Evolutionary conservation across 2,329 filamentous ascomycete species (phyloP), one percentile per base, ranked within the genome.

Genomic region (Pseudogymnoascus sp.): DNA sequence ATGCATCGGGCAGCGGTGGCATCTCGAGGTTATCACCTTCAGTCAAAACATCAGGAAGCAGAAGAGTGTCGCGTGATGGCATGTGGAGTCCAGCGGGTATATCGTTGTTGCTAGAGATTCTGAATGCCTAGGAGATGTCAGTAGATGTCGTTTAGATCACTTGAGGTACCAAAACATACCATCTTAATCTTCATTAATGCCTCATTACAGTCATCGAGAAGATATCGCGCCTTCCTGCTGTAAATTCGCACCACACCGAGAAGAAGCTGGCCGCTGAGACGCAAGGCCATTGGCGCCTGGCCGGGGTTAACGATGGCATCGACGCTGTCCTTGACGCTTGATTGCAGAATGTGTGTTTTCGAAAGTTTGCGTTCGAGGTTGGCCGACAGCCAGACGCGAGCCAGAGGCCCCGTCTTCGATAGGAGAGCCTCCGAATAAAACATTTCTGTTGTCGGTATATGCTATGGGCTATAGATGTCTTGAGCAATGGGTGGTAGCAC

Each of bases 331-430:
- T 93, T 89, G 70, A 99, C 89, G 78, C 96, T 96, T 65, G 93
- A 93, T 74, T 96, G 91, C 68, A 99, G 77, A 69, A 97, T 95
- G 73, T 97, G 92, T 67, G 91, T 92, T 79, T 99, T 99, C 70
- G 93, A 96, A 66, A 99, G 86, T 80, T 97, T 99, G 81, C 93
- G 92, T 84, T 97, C 95, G 68, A 97, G 83, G 77, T 97, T 99
- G 80, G 95, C 92, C 34, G 95, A 96, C 66, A 97, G 85, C 95
- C 95, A 99, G 79, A 97, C 93, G 74, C 92, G 91, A 78, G 95
- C 95, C 81, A 99, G 79, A 73, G 95, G 93, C 81, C 95, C 95
- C 71, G 91, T 96, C 87, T 96, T 96, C 76, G 93, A 92, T 71
- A 99, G 85, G 65, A 99, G 85, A 63, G 91, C 92, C 81, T 96